These are phyloP conservation scores for Diaporthe sp. DNA, from an alignment of 2,329 filamentous ascomycete species.

Conservation along the genomic window DNA sequence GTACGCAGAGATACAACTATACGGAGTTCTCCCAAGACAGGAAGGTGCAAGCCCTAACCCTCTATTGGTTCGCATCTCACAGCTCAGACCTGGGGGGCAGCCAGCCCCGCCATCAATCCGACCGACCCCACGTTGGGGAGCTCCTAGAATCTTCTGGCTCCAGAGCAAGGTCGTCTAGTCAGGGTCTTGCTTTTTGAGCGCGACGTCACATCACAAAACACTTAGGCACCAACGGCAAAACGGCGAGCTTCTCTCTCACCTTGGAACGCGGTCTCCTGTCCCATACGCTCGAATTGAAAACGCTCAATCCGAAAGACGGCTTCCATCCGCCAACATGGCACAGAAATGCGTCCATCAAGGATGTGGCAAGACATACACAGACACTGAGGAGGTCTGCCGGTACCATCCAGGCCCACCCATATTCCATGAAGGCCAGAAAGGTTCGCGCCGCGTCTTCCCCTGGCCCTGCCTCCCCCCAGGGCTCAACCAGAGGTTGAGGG, in stretches of 20 bases:
- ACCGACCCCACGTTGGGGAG: conserved; percentile 32
- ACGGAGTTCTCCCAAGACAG: neutral
- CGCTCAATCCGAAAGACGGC: neutral
- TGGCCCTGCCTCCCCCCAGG: conserved; percentile 39
- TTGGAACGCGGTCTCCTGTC: neutral
- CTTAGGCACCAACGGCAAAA: conserved; percentile 20
- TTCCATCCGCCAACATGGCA: conserved; percentile 63
- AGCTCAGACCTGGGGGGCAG: neutral
- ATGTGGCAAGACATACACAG: conserved; percentile 89
- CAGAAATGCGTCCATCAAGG: conserved; percentile 97
- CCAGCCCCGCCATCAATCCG: conserved; percentile 3
- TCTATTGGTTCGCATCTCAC: too few relatives aligned
- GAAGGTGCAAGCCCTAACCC: conserved; percentile 9
- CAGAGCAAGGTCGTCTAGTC: conserved; percentile 8
- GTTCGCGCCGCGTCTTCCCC: conserved; percentile 53
- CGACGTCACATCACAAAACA: conserved; percentile 30
- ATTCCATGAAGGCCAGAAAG: conserved; percentile 99
- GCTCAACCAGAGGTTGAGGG: conserved; percentile 17
- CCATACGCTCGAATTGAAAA: neutral
- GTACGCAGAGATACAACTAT: neutral
- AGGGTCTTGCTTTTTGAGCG: conserved; percentile 15
- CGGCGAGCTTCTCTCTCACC: neutral
- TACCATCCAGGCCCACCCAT: conserved; percentile 95
- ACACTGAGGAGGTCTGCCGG: conserved; percentile 85
- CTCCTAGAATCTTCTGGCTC: conserved; percentile 40